Evolutionary conservation across 2,329 filamentous ascomycete species (phyloP), one percentile per base, ranked within the genome.

Genomic region (Trichoderma koningii): DNA sequence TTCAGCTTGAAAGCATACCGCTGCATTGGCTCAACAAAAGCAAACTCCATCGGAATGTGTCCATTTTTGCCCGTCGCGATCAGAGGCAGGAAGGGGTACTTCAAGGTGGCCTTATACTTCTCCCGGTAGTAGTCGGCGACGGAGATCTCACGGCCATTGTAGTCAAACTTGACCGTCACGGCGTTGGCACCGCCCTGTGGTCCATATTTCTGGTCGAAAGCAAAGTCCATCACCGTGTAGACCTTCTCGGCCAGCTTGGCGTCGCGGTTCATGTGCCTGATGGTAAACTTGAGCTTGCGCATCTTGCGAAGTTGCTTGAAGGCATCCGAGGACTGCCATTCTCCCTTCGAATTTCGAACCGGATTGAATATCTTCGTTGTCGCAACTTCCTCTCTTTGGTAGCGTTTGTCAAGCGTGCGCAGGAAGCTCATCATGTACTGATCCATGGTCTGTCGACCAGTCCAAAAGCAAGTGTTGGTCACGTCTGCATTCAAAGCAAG

Each of bases 391-490:
- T 74, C 15, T 5, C 70, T 68, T 6, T 67, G 65, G 67, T 71
- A 78, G 21, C 70, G 71, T 1, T 55, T 66, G 28, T 79, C 76
- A 41, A 71, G 69, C 3, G 71, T 70, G 34, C 67, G 74, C 50
- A 76, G 69, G 21, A 75, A 76, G 61, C 76, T 73, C 74, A 76
- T 71, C 52, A 71, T 64, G 2, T 84, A 64, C 3, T 77, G 70
- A 19, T 79, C 76, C 5, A 85, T 59, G 1, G 72, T 73, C 52
- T 79, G 76, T 1, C 73, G 68, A 0, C 72, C 76, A 0, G 77
- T 83, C 89, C 91, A 98, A 79, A 99, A 99, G 14, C 90, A 91
- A 0, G 92, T 91, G 73, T 98, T 97, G 64, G 93, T 89, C 34
- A 97, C 90, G 72, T 99, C 94, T 12, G 96, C 87, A 70, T 97